Evolutionary conservation across 768 basidiomycete species (phyloP).

Genomic region (Suillus clintonianus): DNA sequence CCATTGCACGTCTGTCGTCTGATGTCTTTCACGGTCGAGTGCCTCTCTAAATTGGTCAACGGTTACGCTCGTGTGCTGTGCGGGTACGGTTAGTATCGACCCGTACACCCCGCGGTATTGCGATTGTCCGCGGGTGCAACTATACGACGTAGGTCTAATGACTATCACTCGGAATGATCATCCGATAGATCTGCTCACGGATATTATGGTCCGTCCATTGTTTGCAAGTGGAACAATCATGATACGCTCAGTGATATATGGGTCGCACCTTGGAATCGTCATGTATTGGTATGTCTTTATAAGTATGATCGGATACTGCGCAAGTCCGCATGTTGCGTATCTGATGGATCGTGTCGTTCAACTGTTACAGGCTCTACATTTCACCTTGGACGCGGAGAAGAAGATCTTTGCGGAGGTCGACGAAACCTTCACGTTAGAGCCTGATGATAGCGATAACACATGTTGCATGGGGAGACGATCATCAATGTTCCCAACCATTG

Average conservation of each 20-base stretch:
- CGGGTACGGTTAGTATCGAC: neutral
- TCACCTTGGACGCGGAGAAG: slow-evolving; percentile 49
- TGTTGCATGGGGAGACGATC: slow-evolving; percentile 58
- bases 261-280: slow-evolving; percentile 59
- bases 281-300: slow-evolving; percentile 37
- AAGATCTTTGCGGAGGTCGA: slow-evolving; percentile 57
- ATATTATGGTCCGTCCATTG: slow-evolving; percentile 40
- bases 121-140: neutral
- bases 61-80: neutral
- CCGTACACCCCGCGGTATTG: neutral
- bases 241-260: slow-evolving; percentile 51
- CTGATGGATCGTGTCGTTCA: neutral
- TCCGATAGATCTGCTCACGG: neutral
- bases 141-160: slow-evolving; percentile 29
- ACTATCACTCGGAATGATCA: neutral
- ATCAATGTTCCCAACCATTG: no score
- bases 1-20: neutral
- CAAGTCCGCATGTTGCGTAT: neutral
- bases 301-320: neutral
- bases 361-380: slow-evolving; percentile 28
- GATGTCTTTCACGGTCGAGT: neutral
- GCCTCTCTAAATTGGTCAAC: neutral
- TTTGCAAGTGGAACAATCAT: slow-evolving; percentile 40
- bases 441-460: slow-evolving; percentile 57
- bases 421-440: slow-evolving; percentile 42